Evolutionary conservation across 177 flowering plant genomes (phyloP).

Genomic region (Vitis hybrid): DNA sequence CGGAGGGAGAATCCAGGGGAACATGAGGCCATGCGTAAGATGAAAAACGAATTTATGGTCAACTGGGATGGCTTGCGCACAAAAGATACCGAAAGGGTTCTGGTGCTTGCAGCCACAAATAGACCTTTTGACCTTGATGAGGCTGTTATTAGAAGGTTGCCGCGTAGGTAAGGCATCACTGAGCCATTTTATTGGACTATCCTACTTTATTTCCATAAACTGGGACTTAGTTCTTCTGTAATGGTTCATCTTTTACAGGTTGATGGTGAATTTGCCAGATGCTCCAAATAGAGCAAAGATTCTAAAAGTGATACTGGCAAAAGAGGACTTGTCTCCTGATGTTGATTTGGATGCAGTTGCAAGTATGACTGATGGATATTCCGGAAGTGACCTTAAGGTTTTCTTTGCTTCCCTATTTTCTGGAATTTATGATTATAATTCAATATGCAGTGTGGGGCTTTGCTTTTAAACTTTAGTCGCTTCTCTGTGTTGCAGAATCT

Average conservation of each 20-base stretch:
- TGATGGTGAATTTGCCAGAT: slow-evolving; percentile 89
- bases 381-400: slow-evolving; percentile 95
- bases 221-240: background rate
- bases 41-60: slow-evolving; percentile 96
- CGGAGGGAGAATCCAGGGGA: slow-evolving; percentile 87
- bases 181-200: background rate
- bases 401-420: background rate
- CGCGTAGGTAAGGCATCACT: slow-evolving; percentile 56
- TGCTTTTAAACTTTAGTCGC: background rate
- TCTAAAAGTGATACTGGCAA: slow-evolving; percentile 70
- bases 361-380: slow-evolving; percentile 84
- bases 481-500: slow-evolving; percentile 63
- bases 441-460: background rate
- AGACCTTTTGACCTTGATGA: slow-evolving; percentile 94
- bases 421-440: background rate
- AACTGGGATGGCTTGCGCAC: slow-evolving; percentile 97
- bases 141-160: slow-evolving; percentile 90
- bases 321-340: slow-evolving; percentile 72
- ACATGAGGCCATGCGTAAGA: slow-evolving; percentile 93
- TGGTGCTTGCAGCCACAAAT: slow-evolving; percentile 91
- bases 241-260: slow-evolving; percentile 36
- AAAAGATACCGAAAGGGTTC: slow-evolving; percentile 77
- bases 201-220: background rate
- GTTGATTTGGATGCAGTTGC: slow-evolving; percentile 74
- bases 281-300: slow-evolving; percentile 80